Conservation (phyloP, 208 protist genomes). For the Leishmania lainsoni region DNA sequence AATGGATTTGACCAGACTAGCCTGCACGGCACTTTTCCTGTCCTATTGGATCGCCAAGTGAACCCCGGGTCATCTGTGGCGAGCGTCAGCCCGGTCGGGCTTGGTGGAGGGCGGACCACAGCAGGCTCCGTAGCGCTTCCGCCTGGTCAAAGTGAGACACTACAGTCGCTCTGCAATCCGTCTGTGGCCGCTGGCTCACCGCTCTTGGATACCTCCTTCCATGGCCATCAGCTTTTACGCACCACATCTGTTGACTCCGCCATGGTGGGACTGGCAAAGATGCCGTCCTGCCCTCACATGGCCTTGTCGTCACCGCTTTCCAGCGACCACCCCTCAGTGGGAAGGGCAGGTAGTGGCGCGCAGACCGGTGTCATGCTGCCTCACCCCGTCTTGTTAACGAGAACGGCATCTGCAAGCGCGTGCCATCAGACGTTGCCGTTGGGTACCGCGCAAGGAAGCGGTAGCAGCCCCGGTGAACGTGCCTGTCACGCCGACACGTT, state of each 20-base stretch:
- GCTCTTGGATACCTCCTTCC: background rate
- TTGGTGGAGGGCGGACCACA: background rate
- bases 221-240: background rate
- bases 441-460: background rate
- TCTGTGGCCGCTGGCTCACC: background rate
- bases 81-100: background rate
- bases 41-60: slow-evolving; percentile 11
- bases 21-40: slow-evolving; percentile 15
- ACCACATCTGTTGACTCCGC: background rate
- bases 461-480: background rate
- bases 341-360: background rate
- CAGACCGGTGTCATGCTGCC: background rate
- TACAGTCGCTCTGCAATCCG: background rate
- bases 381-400: background rate
- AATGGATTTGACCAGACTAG: slow-evolving; percentile 21
- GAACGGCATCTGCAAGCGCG: background rate
- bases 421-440: too few relatives aligned
- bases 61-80: background rate
- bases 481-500: background rate
- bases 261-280: background rate
- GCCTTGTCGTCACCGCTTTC: background rate
- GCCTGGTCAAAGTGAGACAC: background rate
- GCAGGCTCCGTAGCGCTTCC: background rate
- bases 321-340: background rate
- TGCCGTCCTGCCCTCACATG: background rate